Conservation (phyloP, 2,329 filamentous ascomycete genomes). For the Seiridium cupressi region DNA sequence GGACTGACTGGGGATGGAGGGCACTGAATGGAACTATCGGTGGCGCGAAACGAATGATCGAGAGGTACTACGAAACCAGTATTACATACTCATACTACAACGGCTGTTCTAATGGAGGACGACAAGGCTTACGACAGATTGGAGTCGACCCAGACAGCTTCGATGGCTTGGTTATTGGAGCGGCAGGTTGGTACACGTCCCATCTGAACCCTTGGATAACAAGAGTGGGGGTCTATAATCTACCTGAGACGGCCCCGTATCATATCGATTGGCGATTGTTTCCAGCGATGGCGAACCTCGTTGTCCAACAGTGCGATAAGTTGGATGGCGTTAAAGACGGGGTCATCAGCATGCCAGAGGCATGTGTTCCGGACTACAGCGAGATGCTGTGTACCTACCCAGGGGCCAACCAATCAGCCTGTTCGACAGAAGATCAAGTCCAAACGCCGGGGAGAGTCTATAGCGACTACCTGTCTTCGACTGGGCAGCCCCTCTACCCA, state of each 20-base stretch:
- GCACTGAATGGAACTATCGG: slow-evolving; percentile 47
- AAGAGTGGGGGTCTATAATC: slow-evolving; percentile 44
- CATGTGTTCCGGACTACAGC: slow-evolving; percentile 43
- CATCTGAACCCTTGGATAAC: slow-evolving; percentile 43
- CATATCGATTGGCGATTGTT: slow-evolving; percentile 48
- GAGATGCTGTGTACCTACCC: slow-evolving; percentile 34
- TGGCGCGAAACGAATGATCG: slow-evolving; percentile 43
- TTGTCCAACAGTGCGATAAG: slow-evolving; percentile 48
- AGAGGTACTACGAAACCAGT: slow-evolving; percentile 43
- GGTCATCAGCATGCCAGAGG: slow-evolving; percentile 44
- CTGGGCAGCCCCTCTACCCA: slow-evolving; percentile 36
- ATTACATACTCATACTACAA: slow-evolving; percentile 50
- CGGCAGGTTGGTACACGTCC: slow-evolving; percentile 48
- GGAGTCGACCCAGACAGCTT: slow-evolving; percentile 54
- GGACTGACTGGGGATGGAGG: slow-evolving; percentile 36
- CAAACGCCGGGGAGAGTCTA: slow-evolving; percentile 30
- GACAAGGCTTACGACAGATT: slow-evolving; percentile 54
- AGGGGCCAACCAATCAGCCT: slow-evolving; percentile 27
- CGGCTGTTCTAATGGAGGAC: slow-evolving; percentile 58
- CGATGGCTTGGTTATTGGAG: slow-evolving; percentile 53
- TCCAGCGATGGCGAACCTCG: slow-evolving; percentile 31
- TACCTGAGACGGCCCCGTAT: slow-evolving; percentile 39
- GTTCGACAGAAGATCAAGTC: slow-evolving; percentile 42
- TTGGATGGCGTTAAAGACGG: slow-evolving; percentile 47
- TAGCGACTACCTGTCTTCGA: slow-evolving; percentile 20